A percentile compares a stretch with the other conserved stretches of the same genome.
Conservation (phyloP, 2,329 filamentous ascomycete species). For the Curvularia sp. region DNA sequence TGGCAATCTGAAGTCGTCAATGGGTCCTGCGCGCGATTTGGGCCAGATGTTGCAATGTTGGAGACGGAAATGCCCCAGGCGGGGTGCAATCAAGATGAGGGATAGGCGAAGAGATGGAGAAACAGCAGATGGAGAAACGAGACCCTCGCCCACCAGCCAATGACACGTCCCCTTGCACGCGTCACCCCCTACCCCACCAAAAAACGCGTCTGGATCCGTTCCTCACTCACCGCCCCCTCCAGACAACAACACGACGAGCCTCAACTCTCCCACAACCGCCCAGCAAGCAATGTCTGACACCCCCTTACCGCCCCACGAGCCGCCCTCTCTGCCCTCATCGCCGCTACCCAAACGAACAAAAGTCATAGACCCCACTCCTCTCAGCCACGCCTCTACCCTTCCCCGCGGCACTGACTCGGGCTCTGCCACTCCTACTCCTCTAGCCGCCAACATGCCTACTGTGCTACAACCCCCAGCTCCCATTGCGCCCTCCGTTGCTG, state of each 20-base stretch:
- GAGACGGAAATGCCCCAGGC: neutral
- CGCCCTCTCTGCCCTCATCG: conserved; percentile 70
- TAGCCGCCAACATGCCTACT: conserved; percentile 25
- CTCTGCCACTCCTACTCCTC: conserved; percentile 48
- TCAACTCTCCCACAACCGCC: neutral
- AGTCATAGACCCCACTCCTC: conserved; percentile 58
- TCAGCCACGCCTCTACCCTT: conserved; percentile 37
- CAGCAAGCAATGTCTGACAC: conserved; percentile 39
- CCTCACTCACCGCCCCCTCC: conserved; percentile 26
- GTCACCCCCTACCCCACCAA: conserved; percentile 10
- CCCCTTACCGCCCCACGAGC: conserved; percentile 44
- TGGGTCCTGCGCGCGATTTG: neutral
- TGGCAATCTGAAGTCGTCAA: neutral
- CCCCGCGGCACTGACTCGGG: conserved; percentile 44
- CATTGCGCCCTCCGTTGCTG: conserved; percentile 34
- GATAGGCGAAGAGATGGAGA: neutral
- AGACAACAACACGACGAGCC: conserved; percentile 6
- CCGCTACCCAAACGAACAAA: conserved; percentile 84
- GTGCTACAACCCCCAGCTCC: conserved; percentile 32
- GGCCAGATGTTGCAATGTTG: neutral
- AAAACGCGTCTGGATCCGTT: conserved; percentile 11
- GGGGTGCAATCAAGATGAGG: neutral
- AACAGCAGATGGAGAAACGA: neutral
- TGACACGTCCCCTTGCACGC: conserved; percentile 12
- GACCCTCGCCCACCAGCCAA: conserved; percentile 11